A percentile compares a stretch with the other conserved stretches of the same genome.
Evolutionary conservation across 257 asterid genomes (phyloP).

Genomic region (Salvia rosmarinus): DNA sequence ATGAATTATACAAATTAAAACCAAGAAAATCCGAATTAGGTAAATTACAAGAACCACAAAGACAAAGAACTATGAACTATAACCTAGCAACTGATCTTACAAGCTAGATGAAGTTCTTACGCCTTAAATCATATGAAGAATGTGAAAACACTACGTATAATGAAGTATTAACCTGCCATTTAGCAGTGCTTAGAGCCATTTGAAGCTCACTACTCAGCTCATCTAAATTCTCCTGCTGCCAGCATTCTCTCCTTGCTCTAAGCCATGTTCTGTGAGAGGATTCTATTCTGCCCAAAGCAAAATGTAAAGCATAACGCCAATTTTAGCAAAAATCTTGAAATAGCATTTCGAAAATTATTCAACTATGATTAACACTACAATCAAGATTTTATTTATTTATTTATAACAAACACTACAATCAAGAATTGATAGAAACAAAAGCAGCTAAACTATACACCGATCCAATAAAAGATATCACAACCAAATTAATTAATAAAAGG

Average conservation of each 20-base stretch:
- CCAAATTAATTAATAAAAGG: background rate
- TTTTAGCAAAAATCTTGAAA: constrained; percentile 10
- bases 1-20: constrained; percentile 6
- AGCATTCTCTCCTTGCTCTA: constrained; percentile 62
- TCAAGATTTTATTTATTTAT: no score
- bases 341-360: background rate
- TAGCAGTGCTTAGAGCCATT: constrained; percentile 81
- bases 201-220: constrained; percentile 70
- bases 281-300: constrained; percentile 69
- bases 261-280: constrained; percentile 75
- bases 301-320: constrained; percentile 8
- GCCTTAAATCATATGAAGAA: background rate
- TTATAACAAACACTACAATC: no score
- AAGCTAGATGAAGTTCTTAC: background rate
- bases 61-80: no score
- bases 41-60: background rate
- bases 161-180: constrained; percentile 70
- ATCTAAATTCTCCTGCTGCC: constrained; percentile 48
- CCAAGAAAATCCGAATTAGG: background rate
- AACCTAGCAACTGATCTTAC: background rate
- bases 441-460: background rate
- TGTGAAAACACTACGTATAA: background rate
- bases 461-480: background rate
- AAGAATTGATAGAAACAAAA: background rate
- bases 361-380: background rate